phyloP scores from a whole-genome alignment of 208 protist species.

The Polymyxa betae region DNA sequence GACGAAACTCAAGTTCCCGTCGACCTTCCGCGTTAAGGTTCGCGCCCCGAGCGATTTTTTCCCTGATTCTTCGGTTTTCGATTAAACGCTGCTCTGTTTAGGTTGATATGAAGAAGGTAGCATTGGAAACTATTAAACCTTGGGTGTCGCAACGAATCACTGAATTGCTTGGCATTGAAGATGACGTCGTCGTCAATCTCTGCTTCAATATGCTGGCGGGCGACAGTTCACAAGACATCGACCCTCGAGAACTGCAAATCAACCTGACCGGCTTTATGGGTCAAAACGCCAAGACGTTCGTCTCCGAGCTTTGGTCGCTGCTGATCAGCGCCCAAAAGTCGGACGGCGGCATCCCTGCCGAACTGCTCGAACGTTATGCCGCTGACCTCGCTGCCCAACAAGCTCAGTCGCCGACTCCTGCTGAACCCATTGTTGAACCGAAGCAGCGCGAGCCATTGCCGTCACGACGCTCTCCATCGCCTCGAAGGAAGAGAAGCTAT shows the following conservation, averaged over 20 bases:
- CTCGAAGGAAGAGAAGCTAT: not conserved
- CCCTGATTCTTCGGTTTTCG: not conserved
- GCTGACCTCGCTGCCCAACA: too few species aligned
- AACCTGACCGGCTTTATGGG: slow-evolving; percentile 25
- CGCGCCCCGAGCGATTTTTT: too few species aligned
- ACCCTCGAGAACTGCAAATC: slow-evolving; percentile 38
- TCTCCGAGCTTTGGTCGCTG: not conserved
- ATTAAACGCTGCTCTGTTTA: not conserved
- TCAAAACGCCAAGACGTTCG: not conserved
- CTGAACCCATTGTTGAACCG: not conserved
- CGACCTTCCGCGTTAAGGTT: not conserved
- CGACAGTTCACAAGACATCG: not conserved
- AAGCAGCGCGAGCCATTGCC: not conserved
- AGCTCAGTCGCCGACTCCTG: not conserved
- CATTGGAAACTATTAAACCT: slow-evolving; percentile 16
- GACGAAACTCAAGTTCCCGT: slow-evolving; percentile 27
- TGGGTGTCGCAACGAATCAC: slow-evolving; percentile 37
- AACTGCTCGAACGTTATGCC: not conserved
- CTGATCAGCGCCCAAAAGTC: not conserved
- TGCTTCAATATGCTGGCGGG: slow-evolving; percentile 49
- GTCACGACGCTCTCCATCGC: not conserved
- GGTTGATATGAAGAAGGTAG: not conserved
- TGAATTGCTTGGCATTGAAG: slow-evolving; percentile 33
- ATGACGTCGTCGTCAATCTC: slow-evolving; percentile 46
- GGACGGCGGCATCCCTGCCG: slow-evolving; percentile 6